Evolutionary conservation across 768 basidiomycete genomes (phyloP), one percentile per base, ranked within the genome.

Genomic region (Leucosporidium creatinivorum): DNA sequence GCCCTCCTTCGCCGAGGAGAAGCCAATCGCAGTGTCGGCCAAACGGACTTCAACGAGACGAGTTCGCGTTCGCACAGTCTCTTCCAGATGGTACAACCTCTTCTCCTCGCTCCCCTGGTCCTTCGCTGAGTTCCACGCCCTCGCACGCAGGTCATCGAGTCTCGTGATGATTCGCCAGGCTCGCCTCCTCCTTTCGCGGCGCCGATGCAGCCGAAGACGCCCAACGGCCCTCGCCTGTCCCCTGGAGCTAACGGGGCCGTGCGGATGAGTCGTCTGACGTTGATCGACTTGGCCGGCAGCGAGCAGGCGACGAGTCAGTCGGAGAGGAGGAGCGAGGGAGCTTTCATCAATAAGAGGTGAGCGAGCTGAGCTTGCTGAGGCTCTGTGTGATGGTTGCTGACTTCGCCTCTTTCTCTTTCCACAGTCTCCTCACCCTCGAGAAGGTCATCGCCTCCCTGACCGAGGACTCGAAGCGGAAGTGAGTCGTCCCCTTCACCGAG

Each of bases 261-360:
- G 10, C 51, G 71, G 9, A 72, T 69, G 56, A 68, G 68, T 30
- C 58, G 67, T 4, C 72, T 92, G 87, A 91, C 88, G 76, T 80
- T 97, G 58, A 96, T 97, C 66, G 93, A 99, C 82, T 81, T 99
- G 21, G 96, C 96, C 58, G 96, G 96, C 4, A 94, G 91, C 0
- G 96, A 99, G 77, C 93, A 89, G 78, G 94, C 93, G 1, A 98
- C 94, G 3, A 89, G 89, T 8, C 92, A 96, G 78, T 92, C 92
- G 77, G 93, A 97, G 67, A 81, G 96, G 61, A 91, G 93, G 28
- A 83, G 87, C 52, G 96, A 99, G 78, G 96, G 94, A 17, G 93
- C 89, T 76, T 96, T 93, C 76, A 99, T 98, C 79, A 99, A 99
- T 75, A 81, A 80, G 67, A 79, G 91, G 62, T 66, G 33, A 17